Conservation (phyloP, 495 filamentous ascomycete genomes). For the Bryoglossum gracile region DNA sequence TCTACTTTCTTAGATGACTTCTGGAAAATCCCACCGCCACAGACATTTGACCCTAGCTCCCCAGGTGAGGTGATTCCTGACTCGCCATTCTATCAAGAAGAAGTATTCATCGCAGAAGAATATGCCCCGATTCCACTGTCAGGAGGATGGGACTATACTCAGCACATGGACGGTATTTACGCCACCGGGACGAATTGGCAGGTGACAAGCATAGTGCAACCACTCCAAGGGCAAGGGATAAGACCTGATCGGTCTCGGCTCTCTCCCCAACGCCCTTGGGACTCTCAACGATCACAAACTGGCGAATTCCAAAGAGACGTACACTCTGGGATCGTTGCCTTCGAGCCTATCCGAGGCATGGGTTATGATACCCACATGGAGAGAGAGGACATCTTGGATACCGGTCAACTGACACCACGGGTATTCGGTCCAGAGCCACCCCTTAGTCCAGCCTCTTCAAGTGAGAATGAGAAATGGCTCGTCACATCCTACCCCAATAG, state of each 20-base stretch:
- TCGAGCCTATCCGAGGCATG: constrained; percentile 1
- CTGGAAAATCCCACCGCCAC: not conserved
- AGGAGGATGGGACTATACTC: no score
- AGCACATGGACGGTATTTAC: no score
- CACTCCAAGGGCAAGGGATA: no score
- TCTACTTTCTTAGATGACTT: not conserved
- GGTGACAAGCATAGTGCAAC: no score
- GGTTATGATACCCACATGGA: constrained; percentile 5
- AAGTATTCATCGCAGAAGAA: no score
- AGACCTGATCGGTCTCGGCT: no score
- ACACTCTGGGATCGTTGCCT: constrained; percentile 2
- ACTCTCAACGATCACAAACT: not conserved
- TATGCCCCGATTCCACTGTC: no score
- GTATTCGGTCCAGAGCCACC: constrained; percentile 7
- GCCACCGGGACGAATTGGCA: no score
- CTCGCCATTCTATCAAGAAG: not conserved
- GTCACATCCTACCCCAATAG: constrained; percentile 7
- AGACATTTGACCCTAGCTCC: not conserved
- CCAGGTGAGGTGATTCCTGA: not conserved
- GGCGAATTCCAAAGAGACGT: not conserved
- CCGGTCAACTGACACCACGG: no score
- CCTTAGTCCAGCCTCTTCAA: constrained; percentile 5
- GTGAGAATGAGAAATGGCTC: constrained; percentile 14
- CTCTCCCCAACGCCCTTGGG: not conserved
- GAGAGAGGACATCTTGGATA: constrained; percentile 8